These are phyloP conservation scores for Fraxinus quadrangulata DNA, from an alignment of 257 asterid genomes.

Conservation along the genomic window DNA sequence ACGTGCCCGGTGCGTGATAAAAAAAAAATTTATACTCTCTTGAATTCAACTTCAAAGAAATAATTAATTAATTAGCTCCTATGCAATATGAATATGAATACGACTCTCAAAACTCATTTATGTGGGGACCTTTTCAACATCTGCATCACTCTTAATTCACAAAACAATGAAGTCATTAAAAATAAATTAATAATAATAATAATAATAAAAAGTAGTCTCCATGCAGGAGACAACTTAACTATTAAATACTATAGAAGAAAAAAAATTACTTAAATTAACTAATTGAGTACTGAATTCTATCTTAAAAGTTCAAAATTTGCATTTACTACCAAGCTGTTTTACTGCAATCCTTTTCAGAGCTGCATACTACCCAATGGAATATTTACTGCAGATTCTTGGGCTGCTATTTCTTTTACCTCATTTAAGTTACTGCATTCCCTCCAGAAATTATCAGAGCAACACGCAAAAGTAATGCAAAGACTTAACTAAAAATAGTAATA, in stretches of 20 bases:
- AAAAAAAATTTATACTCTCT: not conserved
- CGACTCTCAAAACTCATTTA: not conserved
- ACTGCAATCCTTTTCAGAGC: not conserved
- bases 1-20: not conserved
- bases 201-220: slow-evolving; percentile 48
- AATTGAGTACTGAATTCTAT: no score
- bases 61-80: not conserved
- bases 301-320: no score
- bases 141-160: slow-evolving; percentile 30
- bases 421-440: slow-evolving; percentile 20
- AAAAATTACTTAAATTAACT: no score
- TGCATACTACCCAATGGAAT: not conserved
- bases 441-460: slow-evolving; percentile 27
- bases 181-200: slow-evolving; percentile 3
- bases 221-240: slow-evolving; percentile 75
- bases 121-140: not conserved
- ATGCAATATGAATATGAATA: no score
- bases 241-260: no score
- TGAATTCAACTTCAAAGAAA: not conserved
- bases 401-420: slow-evolving; percentile 18
- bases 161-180: slow-evolving; percentile 19
- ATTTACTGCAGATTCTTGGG: not conserved
- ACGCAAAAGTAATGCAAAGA: slow-evolving; percentile 58
- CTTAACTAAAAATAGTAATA: slow-evolving; percentile 50
- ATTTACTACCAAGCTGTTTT: no score